Base-by-base conservation (phyloP, 129 eudicot genomes). In the Mikania micrantha region DNA sequence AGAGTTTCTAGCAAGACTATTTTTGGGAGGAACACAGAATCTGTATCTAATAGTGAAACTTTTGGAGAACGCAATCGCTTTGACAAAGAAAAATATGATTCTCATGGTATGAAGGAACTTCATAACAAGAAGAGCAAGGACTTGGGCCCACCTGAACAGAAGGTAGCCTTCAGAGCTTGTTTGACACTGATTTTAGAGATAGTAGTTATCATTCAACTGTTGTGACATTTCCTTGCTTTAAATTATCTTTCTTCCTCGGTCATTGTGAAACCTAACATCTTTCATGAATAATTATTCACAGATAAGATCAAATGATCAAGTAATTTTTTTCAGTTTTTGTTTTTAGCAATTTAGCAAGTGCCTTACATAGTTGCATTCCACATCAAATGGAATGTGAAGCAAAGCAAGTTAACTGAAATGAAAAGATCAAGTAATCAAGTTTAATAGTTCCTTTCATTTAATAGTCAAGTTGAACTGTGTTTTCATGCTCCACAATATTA, bases 131-230 rank as follows among this genome's bases (percentile, higher is more conserved):
- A 75, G 78, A 77, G 16, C 64, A 84, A 64, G 72, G 81, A 75
- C 24, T 68, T 80, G 66, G 85, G 88, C 71, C 84, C 90, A 67
- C 98, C 90, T 29, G 98, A 93, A 63, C 95, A 86, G 54, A 93
- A 93, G 98, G 98, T 93, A 41, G 60, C 81, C 38, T 60, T 31
- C 31, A 40, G 60, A 13, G 28, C 52, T 63, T 27, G 69, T 69
- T 78, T 71, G 19, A 44, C 10, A 70, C 66, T 17, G 67, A 52
- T 45, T 48, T 0, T 36, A 48, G 17, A 45, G 44, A 60, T 16
- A 22, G 13, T 83, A 32, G 58, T 39, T 36, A 31, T 49, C 53
- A 72, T 66, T 15, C 20, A 67, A 32, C 35, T 39, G 32, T 32
- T 61, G n/a, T 38, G 57, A 52, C 44, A 32, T 65, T 49, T 60